A percentile compares a stretch with the other conserved stretches of the same genome.
Evolutionary conservation across 2,329 filamentous ascomycete species (phyloP).

Genomic region (Gaeumannomyces tritici): DNA sequence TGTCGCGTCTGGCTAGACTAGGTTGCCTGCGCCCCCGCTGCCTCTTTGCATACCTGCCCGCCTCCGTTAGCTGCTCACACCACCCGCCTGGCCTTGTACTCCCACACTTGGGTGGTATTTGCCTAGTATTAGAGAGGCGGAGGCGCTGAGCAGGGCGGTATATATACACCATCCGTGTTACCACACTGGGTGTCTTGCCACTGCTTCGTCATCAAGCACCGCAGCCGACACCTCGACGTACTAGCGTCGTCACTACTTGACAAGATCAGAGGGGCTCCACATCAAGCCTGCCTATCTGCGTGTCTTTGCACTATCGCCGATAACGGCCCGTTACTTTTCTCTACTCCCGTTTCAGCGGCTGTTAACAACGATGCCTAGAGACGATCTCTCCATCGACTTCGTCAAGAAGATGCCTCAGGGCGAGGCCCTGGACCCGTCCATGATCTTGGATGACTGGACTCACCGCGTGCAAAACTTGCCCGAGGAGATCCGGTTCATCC

Average conservation of each 20-base stretch:
- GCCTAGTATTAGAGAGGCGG: not conserved
- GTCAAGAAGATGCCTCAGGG: constrained; percentile 55
- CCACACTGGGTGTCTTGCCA: not conserved
- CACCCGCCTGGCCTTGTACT: not conserved
- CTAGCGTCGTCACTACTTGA: not conserved
- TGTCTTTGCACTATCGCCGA: not conserved
- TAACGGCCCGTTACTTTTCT: not conserved
- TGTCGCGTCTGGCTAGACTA: not conserved
- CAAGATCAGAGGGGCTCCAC: not conserved
- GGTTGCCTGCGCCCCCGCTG: not conserved
- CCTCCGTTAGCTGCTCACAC: not conserved
- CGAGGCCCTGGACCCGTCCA: constrained; percentile 53
- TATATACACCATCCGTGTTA: not conserved
- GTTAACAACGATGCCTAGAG: constrained; percentile 62
- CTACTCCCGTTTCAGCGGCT: constrained; percentile 4
- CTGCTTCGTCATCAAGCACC: not conserved
- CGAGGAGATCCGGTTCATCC: constrained; percentile 72
- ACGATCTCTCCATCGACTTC: constrained; percentile 63
- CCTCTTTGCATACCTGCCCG: not conserved
- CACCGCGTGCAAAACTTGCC: constrained; percentile 68
- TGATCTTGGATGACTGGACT: constrained; percentile 72
- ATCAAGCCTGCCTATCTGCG: not conserved
- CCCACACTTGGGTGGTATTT: not conserved
- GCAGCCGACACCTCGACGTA: not conserved
- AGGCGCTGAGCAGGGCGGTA: not conserved